Conservation (phyloP, 306 rosid species). For the Inga laurina region DNA sequence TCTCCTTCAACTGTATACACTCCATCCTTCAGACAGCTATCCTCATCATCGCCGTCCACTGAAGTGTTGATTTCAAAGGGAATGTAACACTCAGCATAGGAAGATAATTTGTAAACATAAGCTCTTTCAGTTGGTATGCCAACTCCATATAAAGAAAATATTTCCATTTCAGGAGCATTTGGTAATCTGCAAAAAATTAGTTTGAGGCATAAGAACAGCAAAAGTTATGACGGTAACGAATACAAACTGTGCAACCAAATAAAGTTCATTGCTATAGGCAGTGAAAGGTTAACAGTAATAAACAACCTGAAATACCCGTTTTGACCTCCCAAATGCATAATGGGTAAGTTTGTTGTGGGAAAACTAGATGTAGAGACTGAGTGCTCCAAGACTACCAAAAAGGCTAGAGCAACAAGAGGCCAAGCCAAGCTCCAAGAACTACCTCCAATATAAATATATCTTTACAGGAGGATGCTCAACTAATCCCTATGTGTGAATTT, state of each 20-base stretch:
- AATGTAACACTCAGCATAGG: constrained; percentile 68
- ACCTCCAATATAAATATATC: not conserved
- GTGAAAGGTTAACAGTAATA: no score
- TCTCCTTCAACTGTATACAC: constrained; percentile 79
- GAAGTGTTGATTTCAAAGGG: constrained; percentile 76
- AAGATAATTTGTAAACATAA: constrained; percentile 68
- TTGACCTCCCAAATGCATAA: not conserved
- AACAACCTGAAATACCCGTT: no score
- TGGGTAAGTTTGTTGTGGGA: not conserved
- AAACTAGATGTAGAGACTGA: not conserved
- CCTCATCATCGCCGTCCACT: constrained; percentile 54
- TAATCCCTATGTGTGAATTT: not conserved
- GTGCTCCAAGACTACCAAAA: not conserved
- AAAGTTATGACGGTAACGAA: constrained; percentile 1
- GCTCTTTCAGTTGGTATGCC: constrained; percentile 89
- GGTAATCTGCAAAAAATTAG: constrained; percentile 65
- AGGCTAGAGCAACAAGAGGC: not conserved
- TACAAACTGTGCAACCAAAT: not conserved
- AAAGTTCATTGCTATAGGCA: not conserved
- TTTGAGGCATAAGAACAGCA: constrained; percentile 9
- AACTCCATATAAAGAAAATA: constrained; percentile 81
- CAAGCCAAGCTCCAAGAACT: not conserved
- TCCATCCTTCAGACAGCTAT: constrained; percentile 67
- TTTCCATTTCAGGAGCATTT: constrained; percentile 88
- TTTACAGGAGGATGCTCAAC: not conserved